Evolutionary conservation across 768 basidiomycete genomes (phyloP).

Genomic region (Xanthoconium purpureum): DNA sequence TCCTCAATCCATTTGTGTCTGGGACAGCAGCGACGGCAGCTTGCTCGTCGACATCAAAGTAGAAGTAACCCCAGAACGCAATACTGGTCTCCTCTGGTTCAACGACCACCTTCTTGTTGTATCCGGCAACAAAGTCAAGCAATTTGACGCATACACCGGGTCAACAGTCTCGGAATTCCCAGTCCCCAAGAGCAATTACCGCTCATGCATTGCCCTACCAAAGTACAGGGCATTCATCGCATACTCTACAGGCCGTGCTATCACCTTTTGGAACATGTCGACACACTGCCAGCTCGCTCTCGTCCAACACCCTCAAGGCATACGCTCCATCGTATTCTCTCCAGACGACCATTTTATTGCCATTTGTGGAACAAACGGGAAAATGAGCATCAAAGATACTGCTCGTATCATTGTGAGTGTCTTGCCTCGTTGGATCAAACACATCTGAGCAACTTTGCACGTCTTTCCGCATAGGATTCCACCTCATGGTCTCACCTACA

Average conservation of each 20-base stretch:
- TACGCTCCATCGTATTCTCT: not conserved
- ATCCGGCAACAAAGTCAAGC: not conserved
- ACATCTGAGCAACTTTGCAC: no score
- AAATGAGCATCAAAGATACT: no score
- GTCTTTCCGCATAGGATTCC: not conserved
- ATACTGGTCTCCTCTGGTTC: not conserved
- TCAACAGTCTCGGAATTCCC: not conserved
- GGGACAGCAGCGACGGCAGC: not conserved
- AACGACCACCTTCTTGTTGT: not conserved
- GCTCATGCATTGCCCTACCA: not conserved
- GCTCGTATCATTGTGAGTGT: no score
- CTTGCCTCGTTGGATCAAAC: no score
- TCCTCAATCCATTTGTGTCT: no score
- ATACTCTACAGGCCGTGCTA: not conserved
- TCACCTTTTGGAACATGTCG: not conserved
- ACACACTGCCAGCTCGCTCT: no score
- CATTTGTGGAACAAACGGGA: not conserved
- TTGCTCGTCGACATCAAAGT: not conserved
- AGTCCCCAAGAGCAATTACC: not conserved
- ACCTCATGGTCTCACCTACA: not conserved
- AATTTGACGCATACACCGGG: not conserved
- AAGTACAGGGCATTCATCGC: not conserved
- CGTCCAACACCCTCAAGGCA: not conserved
- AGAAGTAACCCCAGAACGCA: not conserved
- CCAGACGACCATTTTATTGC: not conserved